phyloP scores from a whole-genome alignment of 2,329 filamentous ascomycete species.

The Paramyrothecium sp. region DNA sequence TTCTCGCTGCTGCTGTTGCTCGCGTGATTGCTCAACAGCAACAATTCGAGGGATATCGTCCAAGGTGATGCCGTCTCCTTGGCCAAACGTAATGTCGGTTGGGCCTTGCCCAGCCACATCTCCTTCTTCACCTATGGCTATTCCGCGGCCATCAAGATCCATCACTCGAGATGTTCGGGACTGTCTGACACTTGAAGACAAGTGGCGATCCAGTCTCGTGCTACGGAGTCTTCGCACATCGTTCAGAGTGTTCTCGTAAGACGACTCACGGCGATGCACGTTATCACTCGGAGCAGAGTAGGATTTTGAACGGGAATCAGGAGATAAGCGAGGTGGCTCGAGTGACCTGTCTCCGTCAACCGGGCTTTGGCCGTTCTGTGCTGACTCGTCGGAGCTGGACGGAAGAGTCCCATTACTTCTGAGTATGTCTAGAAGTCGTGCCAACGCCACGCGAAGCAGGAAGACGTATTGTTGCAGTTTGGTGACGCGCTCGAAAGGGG shows the following conservation, averaged over 20 bases:
- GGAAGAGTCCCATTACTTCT: slow-evolving; percentile 80
- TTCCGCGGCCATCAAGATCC: slow-evolving; percentile 60
- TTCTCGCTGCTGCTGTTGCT: slow-evolving; percentile 74
- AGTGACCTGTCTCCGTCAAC: slow-evolving; percentile 47
- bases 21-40: slow-evolving; percentile 89
- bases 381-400: slow-evolving; percentile 69
- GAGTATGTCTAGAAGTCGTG: slow-evolving; percentile 82
- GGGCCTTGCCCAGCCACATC: slow-evolving; percentile 42
- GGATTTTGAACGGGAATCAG: slow-evolving; percentile 72
- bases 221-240: slow-evolving; percentile 91
- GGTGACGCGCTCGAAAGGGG: slow-evolving; percentile 69
- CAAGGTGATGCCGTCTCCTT: slow-evolving; percentile 86
- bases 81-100: slow-evolving; percentile 81
- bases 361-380: slow-evolving; percentile 27
- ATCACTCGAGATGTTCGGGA: slow-evolving; percentile 90
- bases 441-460: slow-evolving; percentile 85
- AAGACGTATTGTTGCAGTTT: slow-evolving; percentile 95
- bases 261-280: slow-evolving; percentile 67
- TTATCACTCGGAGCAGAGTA: slow-evolving; percentile 56
- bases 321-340: slow-evolving; percentile 54
- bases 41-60: slow-evolving; percentile 97
- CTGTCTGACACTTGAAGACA: slow-evolving; percentile 90
- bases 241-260: slow-evolving; percentile 93
- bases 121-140: slow-evolving; percentile 64
- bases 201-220: slow-evolving; percentile 88